phyloP scores from a whole-genome alignment of 805 yeast species.

The Ogataea siamensis region DNA sequence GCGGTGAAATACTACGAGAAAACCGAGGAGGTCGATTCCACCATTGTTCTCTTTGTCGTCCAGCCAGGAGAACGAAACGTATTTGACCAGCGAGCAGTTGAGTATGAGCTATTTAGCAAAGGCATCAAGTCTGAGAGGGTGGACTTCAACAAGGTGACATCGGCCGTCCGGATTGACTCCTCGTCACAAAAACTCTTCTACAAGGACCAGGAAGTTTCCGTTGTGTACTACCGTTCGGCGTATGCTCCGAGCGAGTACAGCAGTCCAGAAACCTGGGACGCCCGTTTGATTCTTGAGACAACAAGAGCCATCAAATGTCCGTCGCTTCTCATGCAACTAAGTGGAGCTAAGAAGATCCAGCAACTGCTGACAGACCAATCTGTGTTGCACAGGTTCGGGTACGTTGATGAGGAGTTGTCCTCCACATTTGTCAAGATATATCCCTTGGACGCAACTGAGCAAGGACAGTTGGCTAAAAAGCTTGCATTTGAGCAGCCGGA shows the following conservation, averaged over 20 bases:
- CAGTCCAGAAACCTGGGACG: conserved; percentile 67
- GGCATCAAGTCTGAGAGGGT: conserved; percentile 64
- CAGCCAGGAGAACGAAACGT: conserved; percentile 87
- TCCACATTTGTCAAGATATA: conserved; percentile 82
- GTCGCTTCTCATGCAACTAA: conserved; percentile 78
- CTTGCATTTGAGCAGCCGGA: conserved; percentile 69
- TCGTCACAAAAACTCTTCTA: conserved; percentile 52
- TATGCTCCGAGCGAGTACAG: conserved; percentile 83
- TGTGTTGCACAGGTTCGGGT: conserved; percentile 47
- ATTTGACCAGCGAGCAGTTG: conserved; percentile 86
- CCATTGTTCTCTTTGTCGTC: conserved; percentile 70
- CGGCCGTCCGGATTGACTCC: conserved; percentile 40
- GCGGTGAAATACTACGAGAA: conserved; percentile 59
- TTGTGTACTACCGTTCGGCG: conserved; percentile 88
- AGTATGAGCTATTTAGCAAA: conserved; percentile 58
- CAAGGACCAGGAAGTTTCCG: conserved; percentile 71
- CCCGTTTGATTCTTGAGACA: conserved; percentile 68
- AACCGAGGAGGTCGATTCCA: conserved; percentile 30
- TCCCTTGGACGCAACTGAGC: conserved; percentile 72
- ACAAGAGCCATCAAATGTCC: conserved; percentile 90
- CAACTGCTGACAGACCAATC: conserved; percentile 69
- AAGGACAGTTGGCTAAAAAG: conserved; percentile 60
- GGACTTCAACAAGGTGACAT: conserved; percentile 57
- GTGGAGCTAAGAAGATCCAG: conserved; percentile 93
- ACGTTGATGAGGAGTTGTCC: conserved; percentile 31